These are phyloP conservation scores for Cylindrotheca fusiformis DNA, from an alignment of 108 stramenopile genomes.

Conservation along the genomic window DNA sequence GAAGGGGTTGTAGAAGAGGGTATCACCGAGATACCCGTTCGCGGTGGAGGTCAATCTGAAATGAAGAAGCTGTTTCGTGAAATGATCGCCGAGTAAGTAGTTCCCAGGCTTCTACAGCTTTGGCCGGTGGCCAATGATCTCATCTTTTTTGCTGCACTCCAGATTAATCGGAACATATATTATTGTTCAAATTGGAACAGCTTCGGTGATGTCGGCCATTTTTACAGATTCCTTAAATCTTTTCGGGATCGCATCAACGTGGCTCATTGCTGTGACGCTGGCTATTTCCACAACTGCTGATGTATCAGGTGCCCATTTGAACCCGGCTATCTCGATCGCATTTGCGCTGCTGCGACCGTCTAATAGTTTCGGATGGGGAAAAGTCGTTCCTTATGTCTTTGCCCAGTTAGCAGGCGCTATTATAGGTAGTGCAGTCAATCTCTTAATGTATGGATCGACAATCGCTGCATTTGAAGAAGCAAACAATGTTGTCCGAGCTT, in stretches of 20 bases:
- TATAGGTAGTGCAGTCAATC: slow-evolving; percentile 32
- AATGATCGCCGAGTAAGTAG: slow-evolving; percentile 12
- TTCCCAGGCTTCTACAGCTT: too few species aligned
- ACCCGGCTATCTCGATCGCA: slow-evolving; percentile 47
- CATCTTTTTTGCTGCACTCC: not conserved
- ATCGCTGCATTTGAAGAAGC: slow-evolving; percentile 38
- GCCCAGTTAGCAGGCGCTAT: slow-evolving; percentile 45
- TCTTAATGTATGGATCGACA: slow-evolving; percentile 28
- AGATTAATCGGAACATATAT: slow-evolving; percentile 48
- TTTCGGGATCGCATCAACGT: slow-evolving; percentile 52
- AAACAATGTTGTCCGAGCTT: slow-evolving; percentile 32
- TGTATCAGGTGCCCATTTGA: slow-evolving; percentile 51
- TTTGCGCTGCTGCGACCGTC: slow-evolving; percentile 40
- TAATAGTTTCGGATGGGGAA: slow-evolving; percentile 10
- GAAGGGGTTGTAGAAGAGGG: not conserved
- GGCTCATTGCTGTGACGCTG: slow-evolving; percentile 55
- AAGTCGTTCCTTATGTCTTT: slow-evolving; percentile 41
- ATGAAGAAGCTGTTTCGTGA: slow-evolving; percentile 25
- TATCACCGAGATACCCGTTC: not conserved
- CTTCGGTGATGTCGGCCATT: slow-evolving; percentile 40
- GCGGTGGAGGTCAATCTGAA: not conserved
- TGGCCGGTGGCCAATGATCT: too few species aligned
- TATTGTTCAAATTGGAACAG: slow-evolving; percentile 49
- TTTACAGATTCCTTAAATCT: slow-evolving; percentile 46
- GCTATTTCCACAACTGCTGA: slow-evolving; percentile 45